phyloP scores from a whole-genome alignment of 2,329 filamentous ascomycete species.

The Didymella pomorum region DNA sequence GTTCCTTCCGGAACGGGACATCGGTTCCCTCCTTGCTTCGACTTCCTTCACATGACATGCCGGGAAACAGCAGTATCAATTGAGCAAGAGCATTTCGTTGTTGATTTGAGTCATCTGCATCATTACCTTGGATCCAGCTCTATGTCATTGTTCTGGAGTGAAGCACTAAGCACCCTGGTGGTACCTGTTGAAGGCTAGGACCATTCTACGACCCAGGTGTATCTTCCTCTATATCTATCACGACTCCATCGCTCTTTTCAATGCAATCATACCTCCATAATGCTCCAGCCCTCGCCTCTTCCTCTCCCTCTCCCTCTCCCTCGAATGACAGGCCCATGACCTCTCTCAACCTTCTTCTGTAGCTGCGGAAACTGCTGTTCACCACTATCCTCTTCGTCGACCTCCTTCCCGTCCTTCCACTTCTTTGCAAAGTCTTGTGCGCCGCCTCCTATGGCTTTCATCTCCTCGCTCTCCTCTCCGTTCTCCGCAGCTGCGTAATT shows the following conservation, averaged over 20 bases:
- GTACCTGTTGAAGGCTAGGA: background rate
- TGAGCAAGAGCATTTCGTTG: background rate
- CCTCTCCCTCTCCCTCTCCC: conserved; percentile 23
- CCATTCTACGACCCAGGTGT: background rate
- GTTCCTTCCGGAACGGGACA: conserved; percentile 15
- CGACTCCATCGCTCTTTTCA: background rate
- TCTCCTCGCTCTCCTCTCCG: conserved; percentile 36
- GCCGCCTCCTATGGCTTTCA: conserved; percentile 43
- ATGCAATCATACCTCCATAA: conserved; percentile 29
- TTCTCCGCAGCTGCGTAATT: conserved; percentile 36
- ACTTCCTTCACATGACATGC: conserved; percentile 1
- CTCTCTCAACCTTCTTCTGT: conserved; percentile 32
- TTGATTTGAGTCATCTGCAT: background rate
- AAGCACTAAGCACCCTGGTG: conserved; percentile 3
- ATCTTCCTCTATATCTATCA: background rate
- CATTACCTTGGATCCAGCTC: background rate
- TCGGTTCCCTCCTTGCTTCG: background rate
- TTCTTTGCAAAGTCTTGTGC: conserved; percentile 46
- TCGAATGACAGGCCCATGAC: conserved; percentile 40
- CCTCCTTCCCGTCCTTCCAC: conserved; percentile 27
- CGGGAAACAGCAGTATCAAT: background rate
- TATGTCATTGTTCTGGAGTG: background rate
- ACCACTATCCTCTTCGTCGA: conserved; percentile 6
- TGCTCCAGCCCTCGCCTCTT: conserved; percentile 27
- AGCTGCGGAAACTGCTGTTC: conserved; percentile 9